Conservation (phyloP, 1,284 basidiomycete genomes). For the Golubevia pallescens region DNA sequence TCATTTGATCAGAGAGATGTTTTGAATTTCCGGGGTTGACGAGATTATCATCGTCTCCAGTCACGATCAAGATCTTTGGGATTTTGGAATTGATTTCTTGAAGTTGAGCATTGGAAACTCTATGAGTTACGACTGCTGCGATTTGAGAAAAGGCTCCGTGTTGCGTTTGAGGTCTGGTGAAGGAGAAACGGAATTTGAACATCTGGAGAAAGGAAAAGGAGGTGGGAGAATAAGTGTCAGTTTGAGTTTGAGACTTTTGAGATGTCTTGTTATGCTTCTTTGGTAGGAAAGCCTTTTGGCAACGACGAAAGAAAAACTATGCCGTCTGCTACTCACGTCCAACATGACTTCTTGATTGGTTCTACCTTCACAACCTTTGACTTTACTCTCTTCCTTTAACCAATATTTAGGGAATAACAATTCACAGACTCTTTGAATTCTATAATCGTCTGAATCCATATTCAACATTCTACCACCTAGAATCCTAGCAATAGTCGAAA, state of each 20-base stretch:
- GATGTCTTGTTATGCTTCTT: too few relatives aligned
- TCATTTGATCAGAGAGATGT: conserved; percentile 32
- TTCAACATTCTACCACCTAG: conserved; percentile 29
- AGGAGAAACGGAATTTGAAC: conserved; percentile 52
- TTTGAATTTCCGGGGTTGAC: conserved; percentile 50
- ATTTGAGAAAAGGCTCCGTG: conserved; percentile 50
- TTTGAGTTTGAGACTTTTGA: too few relatives aligned
- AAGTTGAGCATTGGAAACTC: conserved; percentile 30
- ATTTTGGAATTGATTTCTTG: conserved; percentile 28
- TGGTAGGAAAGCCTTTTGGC: too few relatives aligned
- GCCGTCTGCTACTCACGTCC: conserved; percentile 17
- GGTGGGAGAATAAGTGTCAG: background rate
- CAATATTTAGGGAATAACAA: conserved; percentile 52
- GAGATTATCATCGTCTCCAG: conserved; percentile 54
- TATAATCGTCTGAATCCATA: conserved; percentile 33
- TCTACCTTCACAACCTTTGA: conserved; percentile 2
- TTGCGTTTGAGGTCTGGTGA: conserved; percentile 29
- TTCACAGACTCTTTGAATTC: conserved; percentile 41
- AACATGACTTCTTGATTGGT: conserved; percentile 18
- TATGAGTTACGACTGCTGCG: conserved; percentile 45
- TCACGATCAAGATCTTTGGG: conserved; percentile 40
- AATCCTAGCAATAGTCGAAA: conserved; percentile 36
- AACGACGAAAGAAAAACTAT: too few relatives aligned
- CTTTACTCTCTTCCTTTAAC: conserved; percentile 18
- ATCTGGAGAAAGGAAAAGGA: conserved; percentile 4